Base-by-base conservation (phyloP, 805 yeast species). In the Ogataea nonfermentans region DNA sequence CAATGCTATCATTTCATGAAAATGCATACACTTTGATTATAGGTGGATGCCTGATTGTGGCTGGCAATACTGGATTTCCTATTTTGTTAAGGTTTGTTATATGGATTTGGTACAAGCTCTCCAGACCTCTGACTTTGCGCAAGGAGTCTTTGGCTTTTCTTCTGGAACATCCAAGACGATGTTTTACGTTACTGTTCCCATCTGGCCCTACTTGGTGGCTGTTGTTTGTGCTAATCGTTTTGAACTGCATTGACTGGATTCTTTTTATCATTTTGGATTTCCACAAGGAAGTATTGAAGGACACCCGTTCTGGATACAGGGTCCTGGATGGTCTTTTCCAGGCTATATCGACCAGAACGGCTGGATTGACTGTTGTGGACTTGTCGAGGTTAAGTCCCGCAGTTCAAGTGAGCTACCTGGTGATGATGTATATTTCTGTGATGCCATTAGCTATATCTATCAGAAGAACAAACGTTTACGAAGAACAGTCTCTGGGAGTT, bases 391-490 rank as follows among this genome's bases (percentile, higher is more conserved):
- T 93, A 31, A 93, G 89, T 55, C 93, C 97, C 0, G 93, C 96
- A 0, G 86, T 91, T 35, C 96, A 89, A 61, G 95, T 93, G 20
- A 80, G 93, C 52, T 93, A 93, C 60, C 74, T 88, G 80, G 74
- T 93, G 44, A 91, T 93, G 98, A 93, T 93, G 99, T 93, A 93
- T 65, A 89, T 93, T 19, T 91, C 98, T 11, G 97, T 91, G 30
- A 71, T 90, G 57, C 99, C 99, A 1, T 68, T 93, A 52, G 99
- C 99, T 23, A 93, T 93, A 48, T 87, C 96, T 26, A 89, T 93
- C 47, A 79, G 99, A 66, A 77, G 97, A 61, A 93, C 99, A 13
- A 93, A 93, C 60, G 99, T 93, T 40, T 93, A 93, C 65, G 99
- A 93, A 60, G 99, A 93, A 56, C 98, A 89, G 58, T 85, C 96